phyloP scores from a whole-genome alignment of 768 basidiomycete species.

The Polyporus arcularius region DNA sequence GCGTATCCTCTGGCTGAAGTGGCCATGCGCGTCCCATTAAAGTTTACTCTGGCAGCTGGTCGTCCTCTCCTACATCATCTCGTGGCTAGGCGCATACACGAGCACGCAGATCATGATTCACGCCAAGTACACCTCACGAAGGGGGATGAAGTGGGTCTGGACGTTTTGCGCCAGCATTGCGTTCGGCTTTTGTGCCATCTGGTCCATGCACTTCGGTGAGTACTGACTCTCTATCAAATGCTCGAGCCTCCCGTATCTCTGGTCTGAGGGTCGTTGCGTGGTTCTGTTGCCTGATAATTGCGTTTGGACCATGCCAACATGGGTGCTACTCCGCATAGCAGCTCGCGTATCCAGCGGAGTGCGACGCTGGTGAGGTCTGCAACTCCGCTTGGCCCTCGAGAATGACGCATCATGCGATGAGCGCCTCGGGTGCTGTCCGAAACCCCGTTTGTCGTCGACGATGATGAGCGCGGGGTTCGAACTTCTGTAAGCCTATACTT shows the following conservation, averaged over 20 bases:
- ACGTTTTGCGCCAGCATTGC: constrained; percentile 29
- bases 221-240: neutral
- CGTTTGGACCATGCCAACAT: too few species aligned
- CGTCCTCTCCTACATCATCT: constrained; percentile 30
- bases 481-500: too few species aligned
- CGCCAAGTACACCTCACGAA: constrained; percentile 28
- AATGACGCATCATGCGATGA: too few species aligned
- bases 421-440: too few species aligned
- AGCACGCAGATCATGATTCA: constrained; percentile 33
- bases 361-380: too few species aligned
- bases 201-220: constrained; percentile 35
- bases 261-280: neutral
- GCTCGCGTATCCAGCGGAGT: too few species aligned
- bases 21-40: neutral
- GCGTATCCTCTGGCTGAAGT: neutral
- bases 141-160: constrained; percentile 27
- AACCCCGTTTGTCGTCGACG: too few species aligned
- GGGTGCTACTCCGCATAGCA: too few species aligned
- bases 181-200: constrained; percentile 32
- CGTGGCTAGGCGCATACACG: constrained; percentile 33
- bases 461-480: too few species aligned
- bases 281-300: neutral
- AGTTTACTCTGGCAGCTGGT: constrained; percentile 22
- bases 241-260: neutral
- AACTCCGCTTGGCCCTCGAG: too few species aligned